Evolutionary conservation across 345 rosid genomes (phyloP).

Genomic region (Rhizophora mangle): DNA sequence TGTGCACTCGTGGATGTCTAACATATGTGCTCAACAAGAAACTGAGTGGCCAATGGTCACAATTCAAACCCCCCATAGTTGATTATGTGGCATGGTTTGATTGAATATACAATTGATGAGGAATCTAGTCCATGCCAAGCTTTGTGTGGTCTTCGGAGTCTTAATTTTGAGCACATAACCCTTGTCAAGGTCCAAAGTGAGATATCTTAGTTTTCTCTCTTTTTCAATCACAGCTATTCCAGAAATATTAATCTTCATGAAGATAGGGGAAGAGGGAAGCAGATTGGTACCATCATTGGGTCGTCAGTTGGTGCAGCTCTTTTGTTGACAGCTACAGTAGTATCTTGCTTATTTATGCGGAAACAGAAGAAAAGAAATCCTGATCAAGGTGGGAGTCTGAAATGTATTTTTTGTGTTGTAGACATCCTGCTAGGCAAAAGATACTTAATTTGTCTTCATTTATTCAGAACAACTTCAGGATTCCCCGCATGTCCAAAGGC

Average conservation of each 20-base stretch:
- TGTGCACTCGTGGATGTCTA: too few species aligned
- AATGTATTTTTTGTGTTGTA: constrained; percentile 1
- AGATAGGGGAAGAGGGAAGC: constrained; percentile 42
- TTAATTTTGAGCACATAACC: background rate
- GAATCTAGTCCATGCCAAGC: background rate
- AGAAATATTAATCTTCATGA: constrained; percentile 63
- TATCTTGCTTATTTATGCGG: constrained; percentile 50
- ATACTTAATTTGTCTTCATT: constrained; percentile 17
- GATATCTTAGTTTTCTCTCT: constrained; percentile 1
- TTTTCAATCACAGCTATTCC: constrained; percentile 45
- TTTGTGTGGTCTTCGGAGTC: background rate
- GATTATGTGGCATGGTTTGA: too few species aligned
- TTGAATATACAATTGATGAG: too few species aligned
- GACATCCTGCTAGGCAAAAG: constrained; percentile 6
- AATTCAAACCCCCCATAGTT: too few species aligned
- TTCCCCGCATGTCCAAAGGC: constrained; percentile 47
- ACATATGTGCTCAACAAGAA: too few species aligned
- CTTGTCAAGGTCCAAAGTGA: background rate
- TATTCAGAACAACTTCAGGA: constrained; percentile 43
- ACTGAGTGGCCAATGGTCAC: too few species aligned
- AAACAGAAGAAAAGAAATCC: constrained; percentile 49
- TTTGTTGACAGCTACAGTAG: constrained; percentile 57
- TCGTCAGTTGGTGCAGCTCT: constrained; percentile 70
- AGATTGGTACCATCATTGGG: constrained; percentile 52
- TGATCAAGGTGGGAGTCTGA: constrained; percentile 37